These are phyloP conservation scores for Dioszegia aurantiaca DNA, from an alignment of 768 basidiomycete genomes.

Conservation along the genomic window DNA sequence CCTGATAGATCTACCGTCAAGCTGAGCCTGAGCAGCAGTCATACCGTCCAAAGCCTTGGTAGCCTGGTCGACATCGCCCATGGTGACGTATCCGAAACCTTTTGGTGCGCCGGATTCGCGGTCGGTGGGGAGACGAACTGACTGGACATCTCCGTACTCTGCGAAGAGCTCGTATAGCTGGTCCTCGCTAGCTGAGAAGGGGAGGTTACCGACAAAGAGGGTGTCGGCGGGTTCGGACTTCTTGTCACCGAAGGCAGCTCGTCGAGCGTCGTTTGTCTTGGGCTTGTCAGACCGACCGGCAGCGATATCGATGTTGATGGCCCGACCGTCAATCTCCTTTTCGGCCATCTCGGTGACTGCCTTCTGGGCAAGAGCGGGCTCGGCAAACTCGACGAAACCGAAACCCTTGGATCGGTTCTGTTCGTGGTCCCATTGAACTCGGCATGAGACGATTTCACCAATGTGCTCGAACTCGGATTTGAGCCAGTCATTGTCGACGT, in stretches of 20 bases:
- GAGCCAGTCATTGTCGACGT: slow-evolving; percentile 93
- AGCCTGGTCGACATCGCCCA: slow-evolving; percentile 73
- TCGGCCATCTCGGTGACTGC: slow-evolving; percentile 73
- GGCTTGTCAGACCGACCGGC: slow-evolving; percentile 58
- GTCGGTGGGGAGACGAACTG: slow-evolving; percentile 86
- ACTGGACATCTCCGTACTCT: slow-evolving; percentile 79
- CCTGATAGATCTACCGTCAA: slow-evolving; percentile 64
- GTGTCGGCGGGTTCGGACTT: slow-evolving; percentile 65
- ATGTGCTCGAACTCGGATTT: slow-evolving; percentile 81
- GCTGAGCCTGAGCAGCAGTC: slow-evolving; percentile 64
- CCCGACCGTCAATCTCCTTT: slow-evolving; percentile 85
- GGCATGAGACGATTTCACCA: slow-evolving; percentile 84
- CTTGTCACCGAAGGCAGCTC: slow-evolving; percentile 72
- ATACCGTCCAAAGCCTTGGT: slow-evolving; percentile 72
- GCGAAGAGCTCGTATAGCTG: slow-evolving; percentile 83
- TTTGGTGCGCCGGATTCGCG: slow-evolving; percentile 84
- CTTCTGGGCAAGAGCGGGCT: slow-evolving; percentile 61
- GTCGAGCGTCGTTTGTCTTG: slow-evolving; percentile 64
- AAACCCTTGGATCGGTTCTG: slow-evolving; percentile 55
- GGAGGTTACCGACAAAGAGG: slow-evolving; percentile 87
- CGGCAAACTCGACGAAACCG: slow-evolving; percentile 62
- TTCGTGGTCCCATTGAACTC: slow-evolving; percentile 64
- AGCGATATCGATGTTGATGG: slow-evolving; percentile 80
- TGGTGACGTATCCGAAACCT: slow-evolving; percentile 97
- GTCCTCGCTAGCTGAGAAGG: slow-evolving; percentile 77